Conservation (phyloP, 352 stramenopile genomes). For the Globisporangium middletonii region DNA sequence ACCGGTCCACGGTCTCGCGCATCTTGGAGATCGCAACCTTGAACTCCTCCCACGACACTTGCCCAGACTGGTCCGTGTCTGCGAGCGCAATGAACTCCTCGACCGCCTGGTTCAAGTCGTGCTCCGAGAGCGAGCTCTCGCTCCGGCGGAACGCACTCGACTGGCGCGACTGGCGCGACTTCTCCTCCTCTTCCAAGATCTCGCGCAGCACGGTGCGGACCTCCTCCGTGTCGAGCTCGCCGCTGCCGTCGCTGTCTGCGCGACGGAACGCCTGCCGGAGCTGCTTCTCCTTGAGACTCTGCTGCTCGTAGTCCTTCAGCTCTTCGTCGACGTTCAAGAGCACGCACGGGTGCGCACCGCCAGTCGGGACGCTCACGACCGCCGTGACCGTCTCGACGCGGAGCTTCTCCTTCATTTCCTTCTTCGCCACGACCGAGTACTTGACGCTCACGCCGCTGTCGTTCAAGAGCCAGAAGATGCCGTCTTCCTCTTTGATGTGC, state of each 20-base stretch:
- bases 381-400: constrained; percentile 51
- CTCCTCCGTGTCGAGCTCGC: constrained; percentile 72
- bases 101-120: constrained; percentile 48
- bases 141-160: constrained; percentile 18
- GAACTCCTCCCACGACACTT: constrained; percentile 86
- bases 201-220: constrained; percentile 63
- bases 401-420: constrained; percentile 40
- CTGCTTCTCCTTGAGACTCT: constrained; percentile 85
- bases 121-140: constrained; percentile 48
- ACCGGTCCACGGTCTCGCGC: constrained; percentile 57
- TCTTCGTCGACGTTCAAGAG: constrained; percentile 65
- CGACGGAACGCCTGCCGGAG: constrained; percentile 72
- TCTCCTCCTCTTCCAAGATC: constrained; percentile 69
- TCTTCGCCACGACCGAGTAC: constrained; percentile 77
- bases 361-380: constrained; percentile 41
- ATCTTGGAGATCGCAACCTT: constrained; percentile 79
- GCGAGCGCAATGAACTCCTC: constrained; percentile 76
- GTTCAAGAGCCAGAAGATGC: constrained; percentile 84
- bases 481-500: constrained; percentile 78
- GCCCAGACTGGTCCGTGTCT: constrained; percentile 69
- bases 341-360: constrained; percentile 49
- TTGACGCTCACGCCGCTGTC: constrained; percentile 73
- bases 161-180: constrained; percentile 22
- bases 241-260: constrained; percentile 67
- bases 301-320: constrained; percentile 58